Evolutionary conservation across 1,284 basidiomycete species (phyloP).

Genomic region (Tilletia horrida): DNA sequence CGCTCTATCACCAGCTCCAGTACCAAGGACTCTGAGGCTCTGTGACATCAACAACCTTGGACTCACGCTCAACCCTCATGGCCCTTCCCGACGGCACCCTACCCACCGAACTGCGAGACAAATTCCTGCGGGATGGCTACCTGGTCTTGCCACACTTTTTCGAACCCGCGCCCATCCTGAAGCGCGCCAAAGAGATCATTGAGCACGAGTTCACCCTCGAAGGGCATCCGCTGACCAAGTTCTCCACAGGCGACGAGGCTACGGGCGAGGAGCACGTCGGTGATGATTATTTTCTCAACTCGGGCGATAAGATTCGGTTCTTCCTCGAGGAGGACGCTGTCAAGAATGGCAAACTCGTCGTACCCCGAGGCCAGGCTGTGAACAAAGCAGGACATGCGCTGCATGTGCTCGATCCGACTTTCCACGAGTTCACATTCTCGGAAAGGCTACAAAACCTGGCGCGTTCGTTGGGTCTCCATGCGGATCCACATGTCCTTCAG

Average conservation of each 20-base stretch:
- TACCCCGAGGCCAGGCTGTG: conserved; percentile 29
- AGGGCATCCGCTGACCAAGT: conserved; percentile 84
- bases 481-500: conserved; percentile 67
- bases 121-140: conserved; percentile 62
- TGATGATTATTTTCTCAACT: conserved; percentile 85
- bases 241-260: conserved; percentile 78
- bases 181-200: conserved; percentile 67
- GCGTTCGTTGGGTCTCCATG: conserved; percentile 30
- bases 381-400: conserved; percentile 58
- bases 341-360: conserved; percentile 34
- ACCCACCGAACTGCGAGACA: conserved; percentile 28
- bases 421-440: conserved; percentile 55
- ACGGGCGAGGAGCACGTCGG: conserved; percentile 66
- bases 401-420: conserved; percentile 77
- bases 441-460: conserved; percentile 32
- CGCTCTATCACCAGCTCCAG: too few relatives aligned
- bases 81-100: conserved; percentile 25
- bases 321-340: conserved; percentile 78
- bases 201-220: conserved; percentile 68
- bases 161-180: conserved; percentile 66
- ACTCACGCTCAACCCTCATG: not conserved
- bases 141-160: conserved; percentile 75
- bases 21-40: too few relatives aligned
- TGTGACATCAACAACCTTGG: not conserved
- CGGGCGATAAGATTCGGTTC: conserved; percentile 77